Evolutionary conservation across 345 rosid species (phyloP), one percentile per base, ranked within the genome.

Genomic region (Euphorbia pulcherrima): DNA sequence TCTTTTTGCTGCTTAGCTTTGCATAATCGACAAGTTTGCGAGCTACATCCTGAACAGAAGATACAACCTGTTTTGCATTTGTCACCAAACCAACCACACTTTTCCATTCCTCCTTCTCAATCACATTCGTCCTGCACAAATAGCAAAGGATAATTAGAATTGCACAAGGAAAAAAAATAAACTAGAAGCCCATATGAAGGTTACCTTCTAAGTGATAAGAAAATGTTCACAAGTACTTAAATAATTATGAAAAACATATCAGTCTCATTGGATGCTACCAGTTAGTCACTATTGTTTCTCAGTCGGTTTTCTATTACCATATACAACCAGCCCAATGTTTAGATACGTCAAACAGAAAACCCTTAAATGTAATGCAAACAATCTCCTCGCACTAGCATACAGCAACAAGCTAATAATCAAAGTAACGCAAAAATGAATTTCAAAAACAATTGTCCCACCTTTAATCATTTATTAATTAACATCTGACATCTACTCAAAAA

Each of bases 71-170:
- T 76, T 87, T 90, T 3, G 98, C 94, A 68, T 93, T 90, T 70
- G 96, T 65, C 55, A 90, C 87, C 81, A 87, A 67, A 68, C 83
- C 94, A 51, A 86, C 62, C 8, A 91, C 72, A 47, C 84, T 79
- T 79, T 83, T 91, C 97, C 97, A 91, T 70, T 89, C 97, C 73
- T 76, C 89, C 77, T 89, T 84, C 74, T 94, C 96, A 50, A 89
- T 74, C 21, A 85, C 83, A 69, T 88, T 91, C 77, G 82, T 86
- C 99, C 96, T 92, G 86, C 63, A 74, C 67, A 62, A 40, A 44
- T 24, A 20, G 14, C 12, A 30, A 50, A 46, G 10, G 28, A 72
- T 7, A 28, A 41, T 35, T 30, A 13, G 40, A 51, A 48, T n/a
- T 30, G 16, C 23, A 21, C 20, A n/a, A 52, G 18, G 23, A 20